These are phyloP conservation scores for Mucor racemosus DNA, from an alignment of 371 early-diverging fungal species.

Conservation along the genomic window DNA sequence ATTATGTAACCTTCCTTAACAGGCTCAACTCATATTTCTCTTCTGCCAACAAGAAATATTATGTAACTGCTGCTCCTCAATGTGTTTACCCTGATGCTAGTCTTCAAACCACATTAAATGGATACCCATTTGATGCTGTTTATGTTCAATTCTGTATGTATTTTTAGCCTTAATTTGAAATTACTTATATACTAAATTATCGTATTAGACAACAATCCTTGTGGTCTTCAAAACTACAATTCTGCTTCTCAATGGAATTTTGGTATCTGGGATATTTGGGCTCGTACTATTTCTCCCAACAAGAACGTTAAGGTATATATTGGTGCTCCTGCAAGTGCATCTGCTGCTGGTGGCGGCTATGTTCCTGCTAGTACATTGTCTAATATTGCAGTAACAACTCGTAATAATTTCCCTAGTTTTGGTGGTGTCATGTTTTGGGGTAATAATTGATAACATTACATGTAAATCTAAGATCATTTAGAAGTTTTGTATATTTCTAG, in stretches of 20 bases:
- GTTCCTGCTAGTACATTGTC: conserved; percentile 34
- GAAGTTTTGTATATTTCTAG: conserved; percentile 13
- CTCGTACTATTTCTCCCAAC: conserved; percentile 59
- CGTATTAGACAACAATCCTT: conserved; percentile 68
- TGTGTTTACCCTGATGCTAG: conserved; percentile 75
- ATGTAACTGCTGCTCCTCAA: conserved; percentile 78
- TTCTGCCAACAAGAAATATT: conserved; percentile 51
- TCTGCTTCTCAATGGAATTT: conserved; percentile 48
- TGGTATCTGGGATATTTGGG: conserved; percentile 72
- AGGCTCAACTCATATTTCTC: conserved; percentile 49
- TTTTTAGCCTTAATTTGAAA: too few relatives aligned
- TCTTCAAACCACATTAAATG: conserved; percentile 54
- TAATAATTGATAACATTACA: conserved; percentile 16
- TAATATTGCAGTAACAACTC: conserved; percentile 34
- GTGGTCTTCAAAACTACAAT: conserved; percentile 62
- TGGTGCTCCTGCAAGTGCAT: conserved; percentile 63
- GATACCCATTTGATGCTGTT: conserved; percentile 69
- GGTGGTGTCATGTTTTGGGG: conserved; percentile 75
- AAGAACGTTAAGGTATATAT: conserved; percentile 62
- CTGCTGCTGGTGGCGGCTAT: conserved; percentile 66
- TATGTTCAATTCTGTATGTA: conserved; percentile 72
- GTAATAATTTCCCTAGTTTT: conserved; percentile 49
- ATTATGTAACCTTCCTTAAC: conserved; percentile 61
- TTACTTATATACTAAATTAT: neutral
- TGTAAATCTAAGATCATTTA: neutral